phyloP scores from a whole-genome alignment of 1,284 basidiomycete genomes.

The Albatrellus sp. region DNA sequence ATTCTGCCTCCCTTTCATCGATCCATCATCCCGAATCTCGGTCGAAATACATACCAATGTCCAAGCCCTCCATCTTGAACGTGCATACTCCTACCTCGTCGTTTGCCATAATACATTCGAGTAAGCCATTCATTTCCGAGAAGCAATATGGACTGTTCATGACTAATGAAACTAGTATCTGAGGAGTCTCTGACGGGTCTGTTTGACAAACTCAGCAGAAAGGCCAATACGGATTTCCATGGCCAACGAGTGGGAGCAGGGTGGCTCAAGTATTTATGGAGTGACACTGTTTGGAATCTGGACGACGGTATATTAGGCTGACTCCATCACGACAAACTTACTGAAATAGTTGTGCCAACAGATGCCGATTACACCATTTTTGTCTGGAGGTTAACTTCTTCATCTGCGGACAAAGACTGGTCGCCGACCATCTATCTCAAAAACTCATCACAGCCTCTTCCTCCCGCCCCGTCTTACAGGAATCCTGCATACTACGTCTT shows the following conservation, averaged over 20 bases:
- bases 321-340: neutral
- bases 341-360: constrained; percentile 16
- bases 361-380: constrained; percentile 75
- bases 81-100: constrained; percentile 66
- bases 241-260: constrained; percentile 52
- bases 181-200: constrained; percentile 52
- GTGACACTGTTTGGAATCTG: constrained; percentile 62
- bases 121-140: constrained; percentile 26
- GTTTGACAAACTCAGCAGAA: constrained; percentile 57
- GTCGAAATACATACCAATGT: constrained; percentile 10
- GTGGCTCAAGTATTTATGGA: constrained; percentile 74
- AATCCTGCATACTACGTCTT: constrained; percentile 66
- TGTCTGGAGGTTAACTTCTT: constrained; percentile 50
- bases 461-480: constrained; percentile 44
- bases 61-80: constrained; percentile 36
- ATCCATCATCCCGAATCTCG: neutral
- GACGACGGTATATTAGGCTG: constrained; percentile 48
- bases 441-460: constrained; percentile 47
- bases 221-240: constrained; percentile 40
- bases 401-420: constrained; percentile 17
- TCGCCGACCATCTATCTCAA: constrained; percentile 51
- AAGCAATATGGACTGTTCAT: constrained; percentile 4
- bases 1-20: too few relatives aligned
- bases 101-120: constrained; percentile 59
- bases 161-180: constrained; percentile 29